Base-by-base conservation (phyloP, 2,329 filamentous ascomycete species). In the Epichloe coenophiala region DNA sequence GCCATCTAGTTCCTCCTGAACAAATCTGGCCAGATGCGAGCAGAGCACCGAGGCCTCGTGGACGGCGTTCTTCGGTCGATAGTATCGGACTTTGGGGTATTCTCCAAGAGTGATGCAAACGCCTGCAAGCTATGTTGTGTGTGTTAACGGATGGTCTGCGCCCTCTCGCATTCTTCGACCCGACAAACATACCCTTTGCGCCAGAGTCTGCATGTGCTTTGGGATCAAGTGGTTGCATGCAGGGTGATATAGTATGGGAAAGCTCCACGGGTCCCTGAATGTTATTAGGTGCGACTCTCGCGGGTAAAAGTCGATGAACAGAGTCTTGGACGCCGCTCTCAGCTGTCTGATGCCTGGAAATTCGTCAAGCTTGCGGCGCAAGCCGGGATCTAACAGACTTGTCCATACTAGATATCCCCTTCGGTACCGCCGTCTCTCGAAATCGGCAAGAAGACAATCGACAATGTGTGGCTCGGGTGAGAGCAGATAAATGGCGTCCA, bases 181-280 rank as follows among this genome's bases (percentile, higher is more conserved):
- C 6, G 9, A 3, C 33, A n/a, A 27, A 36, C 58, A 38, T 63
- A 94, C 89, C 81, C 91, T 96, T 65, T 95, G 87, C 31, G 93
- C 88, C 50, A 97, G 70, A 39, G 79, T 76, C 62, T 90, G 83
- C 77, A 98, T 81, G 64, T 98, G 91, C 50, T 78, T 76, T 46
- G 83, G 80, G 40, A 98, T 84, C 42, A 96, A 71, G 56, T 81
- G 77, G 65, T 95, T 95, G 69, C 93, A 97, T 49, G 78, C 80
- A 1, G 91, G 91, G 63, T 98, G 91, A 69, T 86, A 98, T 53
- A 98, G 74, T 48, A 90, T 78, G 1, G 89, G 89, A 61, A 98
- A 98, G 68, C 91, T 97, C 83, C 86, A 95, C 1, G 93, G 91
- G 63, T 98, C 91, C 62, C 86, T 77, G 61, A 98, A 96, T 0